These are phyloP conservation scores for Diplosphaera chodatii DNA, from an alignment of 139 green algal genomes.

Conservation along the genomic window DNA sequence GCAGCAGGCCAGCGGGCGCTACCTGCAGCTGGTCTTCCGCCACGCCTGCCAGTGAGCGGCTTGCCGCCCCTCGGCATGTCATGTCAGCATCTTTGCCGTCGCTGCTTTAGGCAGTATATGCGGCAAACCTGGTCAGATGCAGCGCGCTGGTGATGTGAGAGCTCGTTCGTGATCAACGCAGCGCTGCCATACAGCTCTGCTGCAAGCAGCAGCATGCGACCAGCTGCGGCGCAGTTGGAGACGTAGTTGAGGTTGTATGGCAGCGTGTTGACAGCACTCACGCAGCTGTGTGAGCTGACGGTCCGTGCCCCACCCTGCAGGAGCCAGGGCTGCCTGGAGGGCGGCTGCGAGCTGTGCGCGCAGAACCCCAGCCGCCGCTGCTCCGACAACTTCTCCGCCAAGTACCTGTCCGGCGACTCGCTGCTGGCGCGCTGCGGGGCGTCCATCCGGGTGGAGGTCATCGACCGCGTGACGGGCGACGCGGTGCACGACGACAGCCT, in stretches of 20 bases:
- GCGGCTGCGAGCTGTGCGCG: conserved; percentile 36
- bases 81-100: too few species aligned
- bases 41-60: conserved; percentile 36
- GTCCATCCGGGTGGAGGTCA: conserved; percentile 45
- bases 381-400: conserved; percentile 32
- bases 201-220: too few species aligned
- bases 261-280: too few species aligned
- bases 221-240: too few species aligned
- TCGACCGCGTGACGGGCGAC: conserved; percentile 17
- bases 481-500: conserved; percentile 15
- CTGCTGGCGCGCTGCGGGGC: conserved; percentile 51
- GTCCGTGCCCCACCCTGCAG: conserved; percentile 18
- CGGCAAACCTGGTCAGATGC: too few species aligned
- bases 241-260: too few species aligned
- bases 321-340: conserved; percentile 40
- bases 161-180: too few species aligned
- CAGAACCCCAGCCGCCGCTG: conserved; percentile 40
- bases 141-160: too few species aligned
- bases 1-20: not conserved
- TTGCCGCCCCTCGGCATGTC: too few species aligned
- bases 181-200: too few species aligned
- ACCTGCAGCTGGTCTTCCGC: conserved; percentile 25
- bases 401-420: conserved; percentile 48
- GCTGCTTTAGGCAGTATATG: too few species aligned
- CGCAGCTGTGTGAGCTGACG: too few species aligned